These are phyloP conservation scores for Neopestalotiopsis rosae DNA, from an alignment of 2,329 filamentous ascomycete genomes.

Conservation along the genomic window DNA sequence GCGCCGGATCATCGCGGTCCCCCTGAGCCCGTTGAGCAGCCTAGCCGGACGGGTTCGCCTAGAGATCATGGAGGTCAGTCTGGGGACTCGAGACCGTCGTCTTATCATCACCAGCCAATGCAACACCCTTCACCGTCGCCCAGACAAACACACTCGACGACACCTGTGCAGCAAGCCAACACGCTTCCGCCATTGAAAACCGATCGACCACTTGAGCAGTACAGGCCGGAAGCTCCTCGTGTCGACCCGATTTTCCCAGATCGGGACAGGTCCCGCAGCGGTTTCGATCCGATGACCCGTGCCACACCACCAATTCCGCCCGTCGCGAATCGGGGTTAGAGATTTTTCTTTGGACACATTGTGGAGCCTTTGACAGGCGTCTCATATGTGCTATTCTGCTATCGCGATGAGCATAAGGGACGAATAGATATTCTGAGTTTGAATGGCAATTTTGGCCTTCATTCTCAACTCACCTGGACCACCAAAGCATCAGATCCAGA, in stretches of 20 bases:
- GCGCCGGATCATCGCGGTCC: constrained; percentile 35
- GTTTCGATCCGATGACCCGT: constrained; percentile 33
- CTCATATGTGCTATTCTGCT: background rate
- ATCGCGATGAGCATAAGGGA: background rate
- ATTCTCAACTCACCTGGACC: background rate
- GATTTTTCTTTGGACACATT: constrained; percentile 3
- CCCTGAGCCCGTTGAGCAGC: constrained; percentile 35
- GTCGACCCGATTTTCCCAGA: constrained; percentile 39
- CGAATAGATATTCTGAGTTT: background rate
- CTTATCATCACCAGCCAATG: constrained; percentile 29
- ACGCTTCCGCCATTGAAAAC: constrained; percentile 29
- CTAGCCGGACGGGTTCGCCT: constrained; percentile 32
- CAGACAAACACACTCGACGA: constrained; percentile 25
- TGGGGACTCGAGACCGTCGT: constrained; percentile 34
- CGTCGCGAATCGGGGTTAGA: constrained; percentile 33
- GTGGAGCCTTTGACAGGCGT: background rate
- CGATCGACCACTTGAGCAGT: constrained; percentile 31
- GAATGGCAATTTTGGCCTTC: background rate
- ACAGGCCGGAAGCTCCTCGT: constrained; percentile 22
- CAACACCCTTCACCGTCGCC: constrained; percentile 28
- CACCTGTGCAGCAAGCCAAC: constrained; percentile 31
- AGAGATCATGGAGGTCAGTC: constrained; percentile 30
- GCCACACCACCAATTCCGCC: constrained; percentile 30
- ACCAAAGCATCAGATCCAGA: background rate
- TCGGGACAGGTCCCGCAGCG: constrained; percentile 36